These are phyloP conservation scores for Zostera marina DNA, from an alignment of 116 monocot genomes.

Conservation along the genomic window DNA sequence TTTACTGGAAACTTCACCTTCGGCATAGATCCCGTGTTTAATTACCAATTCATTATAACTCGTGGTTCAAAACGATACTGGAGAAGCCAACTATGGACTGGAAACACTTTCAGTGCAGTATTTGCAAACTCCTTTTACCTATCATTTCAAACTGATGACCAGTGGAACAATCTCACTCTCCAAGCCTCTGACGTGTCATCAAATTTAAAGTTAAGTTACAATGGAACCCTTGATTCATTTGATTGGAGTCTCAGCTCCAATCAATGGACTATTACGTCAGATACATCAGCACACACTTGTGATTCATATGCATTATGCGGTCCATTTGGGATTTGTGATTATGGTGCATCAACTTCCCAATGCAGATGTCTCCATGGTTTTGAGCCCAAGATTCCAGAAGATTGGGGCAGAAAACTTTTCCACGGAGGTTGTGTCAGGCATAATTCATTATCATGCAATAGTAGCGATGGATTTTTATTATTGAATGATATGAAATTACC, in stretches of 20 bases:
- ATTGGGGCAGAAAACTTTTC: constrained; percentile 3
- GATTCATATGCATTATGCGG: not conserved
- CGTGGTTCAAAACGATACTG: constrained; percentile 3
- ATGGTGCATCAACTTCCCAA: not conserved
- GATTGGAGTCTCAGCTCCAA: not conserved
- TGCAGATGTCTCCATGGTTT: constrained; percentile 8
- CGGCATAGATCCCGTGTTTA: constrained; percentile 4
- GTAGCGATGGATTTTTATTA: constrained; percentile 3
- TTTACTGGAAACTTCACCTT: constrained; percentile 12
- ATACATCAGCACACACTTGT: not conserved
- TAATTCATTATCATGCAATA: not conserved
- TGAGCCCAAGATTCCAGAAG: not conserved
- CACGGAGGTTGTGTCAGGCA: constrained; percentile 4
- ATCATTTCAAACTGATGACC: not conserved
- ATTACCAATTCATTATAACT: constrained; percentile 5
- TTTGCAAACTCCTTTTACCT: not conserved
- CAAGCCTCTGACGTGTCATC: not conserved
- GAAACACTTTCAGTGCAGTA: not conserved
- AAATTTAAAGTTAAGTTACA: not conserved
- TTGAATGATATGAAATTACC: constrained; percentile 5
- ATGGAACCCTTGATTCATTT: not conserved
- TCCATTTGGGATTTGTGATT: not conserved
- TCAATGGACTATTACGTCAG: not conserved
- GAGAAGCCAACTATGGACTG: constrained; percentile 11
- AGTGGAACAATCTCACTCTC: constrained; percentile 1